These are phyloP conservation scores for Ananas comosus DNA, from an alignment of 176 grass and related monocot genomes.

Conservation along the genomic window DNA sequence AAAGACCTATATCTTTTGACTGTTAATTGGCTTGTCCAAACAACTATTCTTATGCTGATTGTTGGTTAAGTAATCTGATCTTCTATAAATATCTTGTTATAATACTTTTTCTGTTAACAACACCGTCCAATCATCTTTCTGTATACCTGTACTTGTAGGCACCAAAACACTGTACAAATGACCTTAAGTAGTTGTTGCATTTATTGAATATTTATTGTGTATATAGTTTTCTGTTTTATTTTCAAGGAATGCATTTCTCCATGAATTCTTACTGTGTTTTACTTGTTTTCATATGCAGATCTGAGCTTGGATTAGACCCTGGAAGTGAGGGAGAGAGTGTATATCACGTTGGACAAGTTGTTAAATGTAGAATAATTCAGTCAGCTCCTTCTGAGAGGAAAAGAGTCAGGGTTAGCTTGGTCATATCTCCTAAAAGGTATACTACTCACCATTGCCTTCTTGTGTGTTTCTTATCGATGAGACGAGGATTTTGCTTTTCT, in stretches of 20 bases:
- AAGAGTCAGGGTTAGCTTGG: constrained; percentile 63
- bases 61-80: no score
- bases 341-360: constrained; percentile 85
- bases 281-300: constrained; percentile 33
- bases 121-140: no score
- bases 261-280: constrained; percentile 4
- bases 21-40: no score
- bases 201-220: not conserved
- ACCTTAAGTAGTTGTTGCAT: no score
- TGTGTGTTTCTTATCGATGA: constrained; percentile 11
- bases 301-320: constrained; percentile 78
- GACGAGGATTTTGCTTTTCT: not conserved
- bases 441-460: constrained; percentile 1
- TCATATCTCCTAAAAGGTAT: constrained; percentile 65
- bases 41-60: no score
- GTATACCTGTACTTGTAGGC: no score
- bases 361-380: constrained; percentile 90
- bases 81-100: no score
- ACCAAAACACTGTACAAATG: no score
- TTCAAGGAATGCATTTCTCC: not conserved
- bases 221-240: constrained; percentile 8
- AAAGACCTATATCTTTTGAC: no score
- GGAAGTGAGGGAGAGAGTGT: constrained; percentile 68
- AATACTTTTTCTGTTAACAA: no score
- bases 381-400: constrained; percentile 54